Evolutionary conservation across 164 flowering plant species (phyloP), one percentile per base, ranked within the genome.

Genomic region (Vitis cinerea): DNA sequence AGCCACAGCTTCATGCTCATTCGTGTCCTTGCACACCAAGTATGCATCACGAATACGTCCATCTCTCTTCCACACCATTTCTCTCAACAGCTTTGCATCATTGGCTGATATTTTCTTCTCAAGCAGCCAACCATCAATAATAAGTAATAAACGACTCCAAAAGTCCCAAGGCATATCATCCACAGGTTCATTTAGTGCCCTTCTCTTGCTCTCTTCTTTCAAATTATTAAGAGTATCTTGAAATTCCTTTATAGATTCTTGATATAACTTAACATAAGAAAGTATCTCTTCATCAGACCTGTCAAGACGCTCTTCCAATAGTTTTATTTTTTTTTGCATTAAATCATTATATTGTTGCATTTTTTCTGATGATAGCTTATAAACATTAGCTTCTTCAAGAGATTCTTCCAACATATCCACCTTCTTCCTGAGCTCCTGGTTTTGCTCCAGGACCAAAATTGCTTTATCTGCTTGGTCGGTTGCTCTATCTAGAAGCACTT

Each of bases 381-480:
- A 82, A 54, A 66, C 69, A 70, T 73, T 87, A 54, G 88, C 92
- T 80, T 93, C 96, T 72, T 84, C 84, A 68, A 95, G 81, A 69
- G 88, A 85, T 80, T 85, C 87, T 80, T 93, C 98, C 76, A 95
- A 79, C 63, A 74, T 80, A 75, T 91, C 94, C 67, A 95, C 91
- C 83, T 92, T 91, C 84, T 83, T 85, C 44, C 80, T 81, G 7
- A 95, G 89, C 61, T 91, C 99, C 69, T 86, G 90, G 76, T 90
- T 93, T 80, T 91, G 88, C 66, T 90, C 93, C 50, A 93, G 69
- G 49, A 80, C 92, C 57, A 73, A 27, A 70, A 83, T 77, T 59
- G 98, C 96, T 78, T 91, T 94, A 80, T 88, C 91, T 61, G 97
- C 99, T 72, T 95, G 92, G 63, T 82, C 76, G 53, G 96, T 81